phyloP scores from a whole-genome alignment of 371 early-diverging fungal genomes.

The Actinomucor elegans region DNA sequence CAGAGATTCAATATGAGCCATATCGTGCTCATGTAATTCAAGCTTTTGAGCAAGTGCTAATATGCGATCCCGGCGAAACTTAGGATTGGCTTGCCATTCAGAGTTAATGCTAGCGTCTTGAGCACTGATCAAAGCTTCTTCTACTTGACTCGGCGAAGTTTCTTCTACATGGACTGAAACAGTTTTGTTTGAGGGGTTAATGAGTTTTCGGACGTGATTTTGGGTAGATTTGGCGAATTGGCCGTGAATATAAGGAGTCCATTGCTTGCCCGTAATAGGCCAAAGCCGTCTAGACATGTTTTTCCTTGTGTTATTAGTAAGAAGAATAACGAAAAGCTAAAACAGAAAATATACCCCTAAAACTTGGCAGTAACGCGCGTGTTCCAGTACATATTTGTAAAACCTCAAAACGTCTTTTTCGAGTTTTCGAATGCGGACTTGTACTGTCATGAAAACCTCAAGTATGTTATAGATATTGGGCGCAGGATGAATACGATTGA shows the following conservation, averaged over 20 bases:
- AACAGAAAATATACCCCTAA: too few relatives aligned
- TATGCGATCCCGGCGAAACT: slow-evolving; percentile 62
- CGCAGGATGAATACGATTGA: too few relatives aligned
- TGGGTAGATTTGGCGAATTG: background rate
- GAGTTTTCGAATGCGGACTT: too few relatives aligned
- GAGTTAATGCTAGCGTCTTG: background rate
- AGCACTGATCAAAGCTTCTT: slow-evolving; percentile 17
- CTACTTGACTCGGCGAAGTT: slow-evolving; percentile 11
- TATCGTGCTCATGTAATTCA: slow-evolving; percentile 45
- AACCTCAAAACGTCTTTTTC: too few relatives aligned
- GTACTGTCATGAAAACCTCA: too few relatives aligned
- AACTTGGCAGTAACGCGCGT: too few relatives aligned
- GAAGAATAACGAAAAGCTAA: too few relatives aligned
- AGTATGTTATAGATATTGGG: too few relatives aligned
- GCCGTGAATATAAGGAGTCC: slow-evolving; percentile 21
- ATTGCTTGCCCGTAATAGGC: slow-evolving; percentile 4
- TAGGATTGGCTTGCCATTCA: slow-evolving; percentile 15
- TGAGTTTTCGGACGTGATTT: background rate
- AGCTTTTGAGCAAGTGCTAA: slow-evolving; percentile 65
- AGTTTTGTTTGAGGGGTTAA: slow-evolving; percentile 13
- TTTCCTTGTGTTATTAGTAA: too few relatives aligned
- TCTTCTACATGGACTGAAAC: slow-evolving; percentile 1
- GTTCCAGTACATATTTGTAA: too few relatives aligned
- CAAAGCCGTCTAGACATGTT: slow-evolving; percentile 7
- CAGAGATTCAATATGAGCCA: slow-evolving; percentile 76